Evolutionary conservation across 805 yeast genomes (phyloP).

Genomic region (Wickerhamiella cacticola): DNA sequence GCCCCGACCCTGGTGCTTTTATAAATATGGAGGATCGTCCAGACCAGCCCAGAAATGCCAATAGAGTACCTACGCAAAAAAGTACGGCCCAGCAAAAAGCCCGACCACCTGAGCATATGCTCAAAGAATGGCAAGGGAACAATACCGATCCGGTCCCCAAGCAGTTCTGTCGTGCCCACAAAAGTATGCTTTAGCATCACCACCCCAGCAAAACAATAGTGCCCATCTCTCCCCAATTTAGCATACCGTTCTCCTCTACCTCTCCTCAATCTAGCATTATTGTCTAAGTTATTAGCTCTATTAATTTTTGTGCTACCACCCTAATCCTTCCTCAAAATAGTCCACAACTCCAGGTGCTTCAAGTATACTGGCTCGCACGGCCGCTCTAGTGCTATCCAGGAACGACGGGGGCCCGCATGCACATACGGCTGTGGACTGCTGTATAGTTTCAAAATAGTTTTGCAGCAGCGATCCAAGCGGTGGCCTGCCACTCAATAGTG

Average conservation of each 20-base stretch:
- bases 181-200: neutral
- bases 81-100: neutral
- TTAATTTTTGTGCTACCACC: too few relatives aligned
- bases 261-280: too few relatives aligned
- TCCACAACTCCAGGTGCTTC: constrained; percentile 25
- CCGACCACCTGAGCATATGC: neutral
- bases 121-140: neutral
- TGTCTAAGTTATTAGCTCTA: too few relatives aligned
- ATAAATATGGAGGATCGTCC: too few relatives aligned
- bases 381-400: constrained; percentile 43
- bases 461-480: constrained; percentile 14
- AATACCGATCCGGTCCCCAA: neutral
- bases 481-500: constrained; percentile 19
- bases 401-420: constrained; percentile 50
- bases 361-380: constrained; percentile 23
- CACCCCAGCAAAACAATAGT: neutral
- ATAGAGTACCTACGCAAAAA: neutral
- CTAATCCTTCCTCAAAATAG: constrained; percentile 30
- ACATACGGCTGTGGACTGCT: constrained; percentile 38
- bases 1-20: too few relatives aligned
- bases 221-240: too few relatives aligned
- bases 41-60: too few relatives aligned
- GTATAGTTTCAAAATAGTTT: constrained; percentile 16
- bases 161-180: neutral
- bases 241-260: too few relatives aligned